Evolutionary conservation across 2,329 filamentous ascomycete genomes (phyloP).

Genomic region (Fusarium paranaense): DNA sequence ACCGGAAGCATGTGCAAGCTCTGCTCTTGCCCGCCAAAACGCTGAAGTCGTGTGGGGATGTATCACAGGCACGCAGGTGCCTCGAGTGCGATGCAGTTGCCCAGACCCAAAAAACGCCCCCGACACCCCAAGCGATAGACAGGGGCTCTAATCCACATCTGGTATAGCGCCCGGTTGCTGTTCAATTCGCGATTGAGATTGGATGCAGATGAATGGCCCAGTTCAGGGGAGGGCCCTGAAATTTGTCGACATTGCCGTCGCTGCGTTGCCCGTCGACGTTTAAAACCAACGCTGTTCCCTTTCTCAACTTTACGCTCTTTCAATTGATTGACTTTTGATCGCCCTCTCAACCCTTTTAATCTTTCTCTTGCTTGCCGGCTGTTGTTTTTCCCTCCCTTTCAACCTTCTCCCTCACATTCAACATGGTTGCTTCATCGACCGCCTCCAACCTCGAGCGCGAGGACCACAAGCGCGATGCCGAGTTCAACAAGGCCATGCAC

Average conservation of each 20-base stretch:
- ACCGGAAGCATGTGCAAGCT: conserved; percentile 1
- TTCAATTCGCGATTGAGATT: conserved; percentile 45
- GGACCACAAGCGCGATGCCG: conserved; percentile 86
- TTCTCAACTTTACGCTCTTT: conserved; percentile 18
- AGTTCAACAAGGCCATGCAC: conserved; percentile 91
- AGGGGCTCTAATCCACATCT: conserved; percentile 19
- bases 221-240: conserved; percentile 45
- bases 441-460: conserved; percentile 76
- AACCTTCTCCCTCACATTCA: conserved; percentile 47
- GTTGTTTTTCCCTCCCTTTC: conserved; percentile 17
- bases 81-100: conserved; percentile 7
- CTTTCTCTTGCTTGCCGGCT: conserved; percentile 1
- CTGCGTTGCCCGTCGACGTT: conserved; percentile 34
- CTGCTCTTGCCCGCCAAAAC: conserved; percentile 17
- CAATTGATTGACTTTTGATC: conserved; percentile 19
- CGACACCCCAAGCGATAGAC: conserved; percentile 30
- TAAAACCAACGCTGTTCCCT: conserved; percentile 40
- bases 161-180: conserved; percentile 36
- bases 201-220: conserved; percentile 40
- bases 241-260: conserved; percentile 43
- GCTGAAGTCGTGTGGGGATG: conserved; percentile 14
- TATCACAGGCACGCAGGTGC: conserved; percentile 13
- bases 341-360: conserved; percentile 12
- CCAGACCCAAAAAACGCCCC: conserved; percentile 27
- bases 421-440: conserved; percentile 58